Evolutionary conservation across 2,329 filamentous ascomycete genomes (phyloP), one percentile per base, ranked within the genome.

Genomic region (Colletotrichum theobromicola): DNA sequence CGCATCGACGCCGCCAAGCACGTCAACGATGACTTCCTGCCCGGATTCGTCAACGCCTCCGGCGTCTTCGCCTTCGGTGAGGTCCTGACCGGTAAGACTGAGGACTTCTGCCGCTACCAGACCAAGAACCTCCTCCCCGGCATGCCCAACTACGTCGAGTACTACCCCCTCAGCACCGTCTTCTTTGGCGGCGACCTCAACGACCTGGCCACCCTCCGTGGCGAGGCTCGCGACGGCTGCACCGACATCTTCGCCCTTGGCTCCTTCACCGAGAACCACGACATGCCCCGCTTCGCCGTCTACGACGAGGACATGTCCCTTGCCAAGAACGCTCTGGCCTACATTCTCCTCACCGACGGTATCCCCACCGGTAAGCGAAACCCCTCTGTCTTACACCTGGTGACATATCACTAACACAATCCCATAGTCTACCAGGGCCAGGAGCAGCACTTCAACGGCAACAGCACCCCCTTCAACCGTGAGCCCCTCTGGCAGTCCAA

Each of bases 1-100:
- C 89, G 91, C 61, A 88, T 92, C 77, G 91, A 93, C 76, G 91
- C 89, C 0, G 90, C 90, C 76, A 91, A 91, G 81, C 90, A 93
- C 79, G 89, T 92, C n/a, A 86, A 91, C 75, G 87, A 89, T 74
- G 85, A 84, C 10, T 93, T 92, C 81, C 91, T 90, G 84, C 83
- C 89, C 1, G 81, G 79, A 0, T 93, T 93, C 77, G 83, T 86
- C 30, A 78, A 84, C 12, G 88, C 87, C 5, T 86, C 90, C 1
- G 91, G 90, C 5, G 89, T 92, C 4, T 93, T 91, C 80, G 85
- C 87, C 10, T 85, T 92, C n/a, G 91, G 92, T 8, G 92, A 93
- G 79, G 90, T 93, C 5, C 88, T 86, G 71, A 85, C 90, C 32
- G 90, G 90, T 35, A 83, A 88, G 75, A 85, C 88, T 2, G 74